Conservation (phyloP, 164 flowering plant species). For the Platanus orientalis region DNA sequence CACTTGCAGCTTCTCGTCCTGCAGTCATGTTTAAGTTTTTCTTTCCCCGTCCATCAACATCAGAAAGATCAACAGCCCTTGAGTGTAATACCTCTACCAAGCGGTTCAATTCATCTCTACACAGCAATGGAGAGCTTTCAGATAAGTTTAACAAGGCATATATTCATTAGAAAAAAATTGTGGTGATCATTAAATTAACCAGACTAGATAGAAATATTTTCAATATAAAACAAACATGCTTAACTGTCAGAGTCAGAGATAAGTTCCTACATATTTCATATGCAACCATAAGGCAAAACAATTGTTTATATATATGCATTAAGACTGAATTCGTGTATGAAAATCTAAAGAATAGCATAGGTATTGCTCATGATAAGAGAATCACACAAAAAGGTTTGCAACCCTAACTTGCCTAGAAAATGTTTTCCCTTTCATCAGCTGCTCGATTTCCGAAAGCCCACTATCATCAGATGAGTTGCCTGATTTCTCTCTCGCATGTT, state of each 20-base stretch:
- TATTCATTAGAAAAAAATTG: neutral
- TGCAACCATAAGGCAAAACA: neutral
- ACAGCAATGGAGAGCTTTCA: constrained; percentile 7
- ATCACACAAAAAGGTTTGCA: neutral
- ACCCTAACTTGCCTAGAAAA: constrained; percentile 52
- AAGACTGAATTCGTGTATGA: neutral
- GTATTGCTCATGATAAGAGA: neutral
- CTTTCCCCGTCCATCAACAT: constrained; percentile 23
- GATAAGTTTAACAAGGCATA: neutral
- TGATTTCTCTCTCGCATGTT: constrained; percentile 15
- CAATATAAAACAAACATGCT: neutral
- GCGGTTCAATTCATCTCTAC: constrained; percentile 65
- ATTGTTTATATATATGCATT: too few species aligned
- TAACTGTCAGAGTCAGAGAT: neutral
- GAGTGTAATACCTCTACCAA: constrained; percentile 58
- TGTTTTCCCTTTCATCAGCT: constrained; percentile 48
- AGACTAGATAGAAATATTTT: neutral
- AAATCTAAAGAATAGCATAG: neutral
- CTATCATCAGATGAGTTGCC: constrained; percentile 18
- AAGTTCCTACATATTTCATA: neutral
- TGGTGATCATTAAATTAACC: neutral
- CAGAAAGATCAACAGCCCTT: constrained; percentile 37
- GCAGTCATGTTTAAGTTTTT: constrained; percentile 9
- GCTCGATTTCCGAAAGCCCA: constrained; percentile 57
- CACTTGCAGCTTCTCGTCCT: constrained; percentile 20